A percentile compares a stretch with the other conserved stretches of the same genome.
phyloP scores from a whole-genome alignment of 1,284 basidiomycete species.

The Kwoniella shivajii region DNA sequence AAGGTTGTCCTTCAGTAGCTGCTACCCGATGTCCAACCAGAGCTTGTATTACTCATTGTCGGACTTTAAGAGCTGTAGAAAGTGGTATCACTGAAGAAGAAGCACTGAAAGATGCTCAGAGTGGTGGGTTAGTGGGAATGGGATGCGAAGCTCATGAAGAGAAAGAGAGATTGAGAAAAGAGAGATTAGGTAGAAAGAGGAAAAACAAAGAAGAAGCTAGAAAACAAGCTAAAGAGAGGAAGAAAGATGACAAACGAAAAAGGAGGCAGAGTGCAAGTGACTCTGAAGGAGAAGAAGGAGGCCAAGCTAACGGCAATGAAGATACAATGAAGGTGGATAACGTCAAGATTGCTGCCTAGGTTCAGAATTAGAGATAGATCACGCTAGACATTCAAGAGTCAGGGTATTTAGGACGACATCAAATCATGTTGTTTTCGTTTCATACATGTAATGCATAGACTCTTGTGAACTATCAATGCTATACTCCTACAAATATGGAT shows the following conservation, averaged over 20 bases:
- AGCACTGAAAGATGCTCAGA: conserved; percentile 29
- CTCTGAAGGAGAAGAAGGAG: conserved; percentile 38
- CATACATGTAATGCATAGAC: too few relatives aligned
- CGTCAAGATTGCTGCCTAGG: too few relatives aligned
- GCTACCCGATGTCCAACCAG: conserved; percentile 45
- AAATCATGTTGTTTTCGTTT: too few relatives aligned
- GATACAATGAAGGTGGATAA: too few relatives aligned
- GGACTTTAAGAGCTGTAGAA: conserved; percentile 42
- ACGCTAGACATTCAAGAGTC: too few relatives aligned
- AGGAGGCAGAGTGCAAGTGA: conserved; percentile 46
- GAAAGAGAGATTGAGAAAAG: conserved; percentile 46
- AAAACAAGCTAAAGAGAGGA: conserved; percentile 13
- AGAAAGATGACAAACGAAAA: conserved; percentile 14
- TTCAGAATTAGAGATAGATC: too few relatives aligned
- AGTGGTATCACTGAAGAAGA: conserved; percentile 37
- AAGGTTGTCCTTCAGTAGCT: conserved; percentile 39
- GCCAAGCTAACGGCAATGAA: conserved; percentile 29
- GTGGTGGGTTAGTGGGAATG: conserved; percentile 43
- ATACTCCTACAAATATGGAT: too few relatives aligned
- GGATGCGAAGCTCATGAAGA: conserved; percentile 56
- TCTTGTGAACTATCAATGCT: too few relatives aligned
- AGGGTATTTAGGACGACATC: too few relatives aligned
- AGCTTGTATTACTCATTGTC: conserved; percentile 52
- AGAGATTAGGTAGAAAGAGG: conserved; percentile 40
- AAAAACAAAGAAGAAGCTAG: conserved; percentile 28